These are phyloP conservation scores for Mycotypha africana DNA, from an alignment of 371 early-diverging fungal genomes.

Conservation along the genomic window DNA sequence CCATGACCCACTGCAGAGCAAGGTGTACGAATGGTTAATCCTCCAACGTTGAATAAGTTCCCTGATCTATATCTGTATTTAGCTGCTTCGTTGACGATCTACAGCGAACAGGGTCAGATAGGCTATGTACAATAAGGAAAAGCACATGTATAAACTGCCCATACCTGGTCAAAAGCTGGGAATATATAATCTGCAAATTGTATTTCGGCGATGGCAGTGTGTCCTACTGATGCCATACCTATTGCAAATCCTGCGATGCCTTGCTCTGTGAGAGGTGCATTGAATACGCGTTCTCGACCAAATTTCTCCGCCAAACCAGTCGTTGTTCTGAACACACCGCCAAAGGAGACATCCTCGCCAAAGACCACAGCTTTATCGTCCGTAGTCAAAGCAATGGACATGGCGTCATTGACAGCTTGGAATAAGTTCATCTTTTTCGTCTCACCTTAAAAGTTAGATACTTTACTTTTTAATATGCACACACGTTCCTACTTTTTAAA, in stretches of 20 bases:
- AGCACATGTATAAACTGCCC: no score
- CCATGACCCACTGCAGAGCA: slow-evolving; percentile 97
- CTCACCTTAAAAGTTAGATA: no score
- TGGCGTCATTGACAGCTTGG: slow-evolving; percentile 93
- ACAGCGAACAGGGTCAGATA: no score
- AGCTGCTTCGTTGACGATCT: slow-evolving; percentile 97
- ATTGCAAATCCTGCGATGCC: slow-evolving; percentile 98
- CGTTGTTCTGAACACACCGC: slow-evolving; percentile 96
- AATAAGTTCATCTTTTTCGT: slow-evolving; percentile 91
- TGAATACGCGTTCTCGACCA: slow-evolving; percentile 92
- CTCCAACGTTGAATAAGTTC: slow-evolving; percentile 86
- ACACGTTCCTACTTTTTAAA: no score
- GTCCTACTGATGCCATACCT: slow-evolving; percentile 94
- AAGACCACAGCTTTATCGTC: slow-evolving; percentile 93
- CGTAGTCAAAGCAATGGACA: slow-evolving; percentile 81
- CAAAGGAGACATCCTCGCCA: slow-evolving; percentile 98
- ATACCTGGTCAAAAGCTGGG: slow-evolving; percentile 96
- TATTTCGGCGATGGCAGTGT: slow-evolving; percentile 97
- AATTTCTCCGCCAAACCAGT: slow-evolving; percentile 89
- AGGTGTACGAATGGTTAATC: slow-evolving; percentile 90
- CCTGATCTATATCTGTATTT: slow-evolving; percentile 97
- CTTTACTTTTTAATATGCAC: no score
- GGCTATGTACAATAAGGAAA: no score
- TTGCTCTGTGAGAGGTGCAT: slow-evolving; percentile 95
- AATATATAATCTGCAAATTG: slow-evolving; percentile 98